Evolutionary conservation across 2,329 filamentous ascomycete species (phyloP).

Genomic region (Fusarium miscanthi): DNA sequence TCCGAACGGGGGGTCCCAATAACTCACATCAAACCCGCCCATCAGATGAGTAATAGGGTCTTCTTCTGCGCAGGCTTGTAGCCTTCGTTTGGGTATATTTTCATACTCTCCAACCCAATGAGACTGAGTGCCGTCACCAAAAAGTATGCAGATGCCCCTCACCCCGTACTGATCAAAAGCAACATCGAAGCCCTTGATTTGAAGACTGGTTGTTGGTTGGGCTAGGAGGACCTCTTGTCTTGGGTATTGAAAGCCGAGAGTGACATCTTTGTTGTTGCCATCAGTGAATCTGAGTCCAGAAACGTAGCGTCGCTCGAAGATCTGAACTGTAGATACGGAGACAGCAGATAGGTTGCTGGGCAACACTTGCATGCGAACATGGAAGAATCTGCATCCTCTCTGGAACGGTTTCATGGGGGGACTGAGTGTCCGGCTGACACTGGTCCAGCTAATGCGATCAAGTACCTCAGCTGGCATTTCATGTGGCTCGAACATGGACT

Average conservation of each 20-base stretch:
- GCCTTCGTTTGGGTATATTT: neutral
- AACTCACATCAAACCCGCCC: slow-evolving; percentile 4
- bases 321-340: neutral
- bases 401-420: neutral
- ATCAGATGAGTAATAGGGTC: neutral
- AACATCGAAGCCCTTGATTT: neutral
- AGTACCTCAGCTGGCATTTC: neutral
- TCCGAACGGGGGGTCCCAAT: no score
- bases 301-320: neutral
- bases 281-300: neutral
- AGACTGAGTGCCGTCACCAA: neutral
- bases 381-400: neutral
- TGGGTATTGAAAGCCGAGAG: neutral
- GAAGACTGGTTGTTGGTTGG: neutral
- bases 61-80: neutral
- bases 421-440: neutral
- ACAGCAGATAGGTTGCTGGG: neutral
- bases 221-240: neutral
- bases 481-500: neutral
- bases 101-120: neutral
- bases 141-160: neutral
- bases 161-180: neutral
- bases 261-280: neutral
- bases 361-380: neutral
- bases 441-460: neutral